A percentile compares a stretch with the other conserved stretches of the same genome.
Conservation (phyloP, 2,329 filamentous ascomycete genomes). For the Stylonectria norvegica region DNA sequence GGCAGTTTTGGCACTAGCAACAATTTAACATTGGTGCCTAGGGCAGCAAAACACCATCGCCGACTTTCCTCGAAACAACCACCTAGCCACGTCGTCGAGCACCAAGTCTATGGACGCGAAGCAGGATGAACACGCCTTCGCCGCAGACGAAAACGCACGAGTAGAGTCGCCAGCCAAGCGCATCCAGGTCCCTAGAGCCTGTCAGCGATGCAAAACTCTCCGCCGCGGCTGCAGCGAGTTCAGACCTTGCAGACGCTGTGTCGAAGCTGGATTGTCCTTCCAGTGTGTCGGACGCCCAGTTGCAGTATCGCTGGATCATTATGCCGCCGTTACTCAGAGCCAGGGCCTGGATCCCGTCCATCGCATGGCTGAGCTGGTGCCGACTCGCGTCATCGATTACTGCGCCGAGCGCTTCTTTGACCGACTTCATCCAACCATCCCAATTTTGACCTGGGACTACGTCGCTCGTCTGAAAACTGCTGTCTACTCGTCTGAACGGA, state of each 20-base stretch:
- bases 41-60: too few species aligned
- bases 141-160: background rate
- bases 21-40: too few species aligned
- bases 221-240: slow-evolving; percentile 44
- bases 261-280: slow-evolving; percentile 39
- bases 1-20: too few species aligned
- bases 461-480: slow-evolving; percentile 29
- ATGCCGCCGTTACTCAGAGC: background rate
- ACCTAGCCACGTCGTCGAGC: too few species aligned
- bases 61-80: too few species aligned
- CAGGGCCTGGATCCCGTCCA: slow-evolving; percentile 13
- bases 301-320: slow-evolving; percentile 6
- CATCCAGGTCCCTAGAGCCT: slow-evolving; percentile 42
- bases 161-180: slow-evolving; percentile 31
- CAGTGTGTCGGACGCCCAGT: slow-evolving; percentile 33
- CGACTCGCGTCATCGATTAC: slow-evolving; percentile 33
- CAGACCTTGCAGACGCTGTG: slow-evolving; percentile 42
- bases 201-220: slow-evolving; percentile 40
- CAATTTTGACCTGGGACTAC: slow-evolving; percentile 39
- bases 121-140: background rate
- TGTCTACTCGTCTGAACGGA: slow-evolving; percentile 21
- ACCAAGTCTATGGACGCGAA: background rate
- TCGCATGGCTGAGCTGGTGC: slow-evolving; percentile 34
- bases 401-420: slow-evolving; percentile 40
- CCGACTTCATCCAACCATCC: slow-evolving; percentile 40